Evolutionary conservation across 192 early-diverging fungal genomes (phyloP), one percentile per base, ranked within the genome.

Genomic region (Coemansia sp.): DNA sequence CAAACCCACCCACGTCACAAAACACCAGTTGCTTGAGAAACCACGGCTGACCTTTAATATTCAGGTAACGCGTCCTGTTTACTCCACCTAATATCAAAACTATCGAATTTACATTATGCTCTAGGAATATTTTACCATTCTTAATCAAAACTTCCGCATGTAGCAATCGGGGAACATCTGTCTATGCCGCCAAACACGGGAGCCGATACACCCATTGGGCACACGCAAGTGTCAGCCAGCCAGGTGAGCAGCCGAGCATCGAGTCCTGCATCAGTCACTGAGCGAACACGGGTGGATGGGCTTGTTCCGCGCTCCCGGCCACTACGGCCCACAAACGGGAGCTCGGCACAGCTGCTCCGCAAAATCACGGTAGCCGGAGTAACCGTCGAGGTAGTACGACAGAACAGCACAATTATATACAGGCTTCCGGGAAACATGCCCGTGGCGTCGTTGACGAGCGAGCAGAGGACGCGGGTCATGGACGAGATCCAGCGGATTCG

Each of bases 371-470:
- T 82, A 5, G 79, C 74, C 3, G 71, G 74, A 10, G 71, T 77
- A 10, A 77, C 64, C 0, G 65, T 82, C 20, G 79, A 82, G 64
- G 74, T 82, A 2, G 79, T 82, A 20, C 70, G 74, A 5, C 69
- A 75, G 58, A 64, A 66, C 50, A 76, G 57, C 50, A 72, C 66
- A 0, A 77, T 82, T 26, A 77, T 82, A 14, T 82, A 82, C 28
- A 53, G 79, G 3, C 70, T 82, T 22, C 70, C 66, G 5, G 74
- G 74, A 44, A 82, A 82, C 64, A 77, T 67, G 74, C 74, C 79
- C 0, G 79, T 82, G 40, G 69, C 73, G 1, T 69, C 79, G 60
- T 55, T 82, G 61, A 77, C 79, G 4, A 57, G 65, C 17, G 79
- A 82, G 25, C 79, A 82, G 64, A 66, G 73, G 4, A 46, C 60